Evolutionary conservation across 352 stramenopile genomes (phyloP).

Genomic region (Pythium dissimile): DNA sequence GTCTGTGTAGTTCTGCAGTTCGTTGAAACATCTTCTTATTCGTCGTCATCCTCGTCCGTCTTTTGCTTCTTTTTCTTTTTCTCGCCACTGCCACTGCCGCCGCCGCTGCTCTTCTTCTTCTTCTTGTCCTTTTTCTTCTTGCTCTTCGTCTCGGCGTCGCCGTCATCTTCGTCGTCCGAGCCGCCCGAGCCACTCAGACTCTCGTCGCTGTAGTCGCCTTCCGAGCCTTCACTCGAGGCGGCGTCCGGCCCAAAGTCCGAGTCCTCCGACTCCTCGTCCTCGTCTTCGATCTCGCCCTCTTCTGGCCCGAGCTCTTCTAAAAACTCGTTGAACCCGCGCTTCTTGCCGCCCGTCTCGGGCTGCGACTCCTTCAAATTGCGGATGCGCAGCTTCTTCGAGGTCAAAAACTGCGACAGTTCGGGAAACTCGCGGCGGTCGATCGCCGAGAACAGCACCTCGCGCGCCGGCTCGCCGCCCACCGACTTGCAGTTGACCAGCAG

Average conservation of each 20-base stretch:
- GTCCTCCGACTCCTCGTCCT: slow-evolving; percentile 89
- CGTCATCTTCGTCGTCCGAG: slow-evolving; percentile 68
- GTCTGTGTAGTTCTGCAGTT: neutral
- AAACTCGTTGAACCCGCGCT: slow-evolving; percentile 81
- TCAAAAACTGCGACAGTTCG: slow-evolving; percentile 94
- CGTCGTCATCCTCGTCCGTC: slow-evolving; percentile 12
- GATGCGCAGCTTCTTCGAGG: slow-evolving; percentile 93
- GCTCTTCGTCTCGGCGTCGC: slow-evolving; percentile 54
- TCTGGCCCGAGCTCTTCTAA: slow-evolving; percentile 65
- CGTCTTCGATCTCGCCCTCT: slow-evolving; percentile 89
- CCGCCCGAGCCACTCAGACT: slow-evolving; percentile 52
- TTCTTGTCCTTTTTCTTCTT: slow-evolving; percentile 58
- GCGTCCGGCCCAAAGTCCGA: slow-evolving; percentile 91
- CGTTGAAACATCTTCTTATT: neutral
- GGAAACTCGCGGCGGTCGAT: slow-evolving; percentile 96
- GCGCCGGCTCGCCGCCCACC: slow-evolving; percentile 71
- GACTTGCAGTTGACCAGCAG: slow-evolving; percentile 91
- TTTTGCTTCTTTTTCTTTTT: slow-evolving; percentile 28
- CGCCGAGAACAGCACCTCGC: slow-evolving; percentile 94
- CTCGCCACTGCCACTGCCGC: slow-evolving; percentile 32
- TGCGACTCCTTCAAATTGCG: slow-evolving; percentile 90
- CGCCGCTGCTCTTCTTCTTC: slow-evolving; percentile 66
- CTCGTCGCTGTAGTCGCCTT: slow-evolving; percentile 83
- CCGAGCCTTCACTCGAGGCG: slow-evolving; percentile 41
- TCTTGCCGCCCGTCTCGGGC: slow-evolving; percentile 45